Evolutionary conservation across 176 grass and related monocot species (phyloP).

Genomic region (Triticum timopheevii): DNA sequence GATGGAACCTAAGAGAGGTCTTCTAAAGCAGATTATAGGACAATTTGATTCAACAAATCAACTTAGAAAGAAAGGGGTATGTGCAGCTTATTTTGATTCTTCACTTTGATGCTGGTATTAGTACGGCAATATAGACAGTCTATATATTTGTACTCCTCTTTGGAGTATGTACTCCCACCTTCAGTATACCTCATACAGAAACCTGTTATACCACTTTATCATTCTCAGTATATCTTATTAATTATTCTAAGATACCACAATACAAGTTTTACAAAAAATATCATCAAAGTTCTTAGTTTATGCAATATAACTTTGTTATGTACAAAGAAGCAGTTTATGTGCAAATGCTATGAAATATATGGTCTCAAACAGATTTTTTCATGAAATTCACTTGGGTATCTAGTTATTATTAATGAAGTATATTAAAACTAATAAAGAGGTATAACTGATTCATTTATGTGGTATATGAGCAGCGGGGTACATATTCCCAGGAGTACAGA

Average conservation of each 20-base stretch:
- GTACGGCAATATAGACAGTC: background rate
- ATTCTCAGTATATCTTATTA: too few relatives aligned
- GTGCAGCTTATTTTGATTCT: background rate
- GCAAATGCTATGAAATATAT: background rate
- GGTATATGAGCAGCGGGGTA: too few relatives aligned
- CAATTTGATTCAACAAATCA: slow-evolving; percentile 93
- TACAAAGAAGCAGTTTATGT: background rate
- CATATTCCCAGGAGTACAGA: background rate
- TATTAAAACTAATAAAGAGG: background rate
- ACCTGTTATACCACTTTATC: too few relatives aligned
- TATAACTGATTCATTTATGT: too few relatives aligned
- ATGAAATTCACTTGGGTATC: background rate
- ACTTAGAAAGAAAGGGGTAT: slow-evolving; percentile 95
- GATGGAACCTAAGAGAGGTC: slow-evolving; percentile 78
- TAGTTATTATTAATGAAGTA: background rate
- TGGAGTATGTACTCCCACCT: too few relatives aligned
- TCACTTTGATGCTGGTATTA: background rate
- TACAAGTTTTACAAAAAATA: background rate
- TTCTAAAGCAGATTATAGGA: slow-evolving; percentile 80
- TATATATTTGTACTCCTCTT: too few relatives aligned
- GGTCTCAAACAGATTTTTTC: background rate
- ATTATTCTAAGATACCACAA: too few relatives aligned
- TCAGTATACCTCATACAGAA: too few relatives aligned
- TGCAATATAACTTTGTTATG: background rate
- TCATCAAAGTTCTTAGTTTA: background rate